Base-by-base conservation (phyloP, 75 land plant genomes). In the Ceratopteris richardii region DNA sequence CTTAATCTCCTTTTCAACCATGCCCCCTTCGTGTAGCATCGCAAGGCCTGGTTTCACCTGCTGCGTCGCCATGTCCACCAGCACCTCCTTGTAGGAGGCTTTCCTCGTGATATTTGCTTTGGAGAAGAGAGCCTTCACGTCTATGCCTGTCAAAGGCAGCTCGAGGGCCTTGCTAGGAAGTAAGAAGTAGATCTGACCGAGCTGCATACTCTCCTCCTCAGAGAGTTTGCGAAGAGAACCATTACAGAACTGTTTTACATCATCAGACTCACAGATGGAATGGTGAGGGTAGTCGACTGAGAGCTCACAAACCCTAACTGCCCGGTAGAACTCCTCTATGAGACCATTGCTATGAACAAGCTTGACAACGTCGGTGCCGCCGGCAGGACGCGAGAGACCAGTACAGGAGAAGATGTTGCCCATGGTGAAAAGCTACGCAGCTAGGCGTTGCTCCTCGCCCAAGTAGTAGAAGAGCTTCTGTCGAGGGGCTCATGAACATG, bases 281-380 rank as follows among this genome's bases (percentile, higher is more conserved):
- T 63, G 66, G 3, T 63, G 20, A 3, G 56, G 56, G 43, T 63
- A 39, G 6, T 31, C 56, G 28, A 52, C 31, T 5, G 37, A 51
- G 44, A 63, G 56, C 57, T 63, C 66, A 4, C 39, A 40, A 12
- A 54, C 66, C 4, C 24, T 33, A 10, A 63, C 56, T 6, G 66
- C 28, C 16, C 56, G 17, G 53, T 54, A 16, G 56, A 63, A 63
- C 11, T 52, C 66, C 25, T 63, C 56, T 6, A 63, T 26, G 16
- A 22, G 19, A 10, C 66, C 66, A 27, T 53, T 54, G 13, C 48
- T 9, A 10, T 31, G 56, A 10, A 63, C 43, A 19, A 63, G 56
- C 51, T 53, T 63, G 43, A 63, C 56, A 17, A 46, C 28, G 27
- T 52, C 37, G 37, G 3, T 9, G 37, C 37, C 7, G 27, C 27